phyloP scores from a whole-genome alignment of 2,329 filamentous ascomycete species.

The Fonsecaea erecta region DNA sequence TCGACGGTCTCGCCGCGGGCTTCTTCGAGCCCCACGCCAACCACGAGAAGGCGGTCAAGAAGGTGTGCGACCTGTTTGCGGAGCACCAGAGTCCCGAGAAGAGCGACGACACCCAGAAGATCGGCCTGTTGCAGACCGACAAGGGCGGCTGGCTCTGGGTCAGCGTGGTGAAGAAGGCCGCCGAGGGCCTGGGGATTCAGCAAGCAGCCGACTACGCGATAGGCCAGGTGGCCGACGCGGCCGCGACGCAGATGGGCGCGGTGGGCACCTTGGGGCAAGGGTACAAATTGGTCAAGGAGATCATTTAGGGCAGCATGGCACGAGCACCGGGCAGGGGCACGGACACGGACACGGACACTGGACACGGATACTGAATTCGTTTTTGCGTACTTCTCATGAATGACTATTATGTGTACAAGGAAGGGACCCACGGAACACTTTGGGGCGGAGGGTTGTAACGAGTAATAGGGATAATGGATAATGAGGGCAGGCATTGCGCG shows the following conservation, averaged over 20 bases:
- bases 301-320: constrained; percentile 1
- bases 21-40: constrained; percentile 29
- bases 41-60: constrained; percentile 24
- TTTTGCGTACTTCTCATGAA: no score
- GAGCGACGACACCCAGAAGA: constrained; percentile 30
- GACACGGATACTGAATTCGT: no score
- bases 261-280: constrained; percentile 3
- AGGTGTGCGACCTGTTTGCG: constrained; percentile 23
- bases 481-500: background rate
- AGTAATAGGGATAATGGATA: background rate
- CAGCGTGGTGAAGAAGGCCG: background rate
- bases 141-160: constrained; percentile 31
- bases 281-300: constrained; percentile 14
- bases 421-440: background rate
- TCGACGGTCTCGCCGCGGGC: constrained; percentile 33
- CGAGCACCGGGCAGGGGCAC: no score
- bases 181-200: constrained; percentile 1
- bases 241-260: background rate
- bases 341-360: background rate
- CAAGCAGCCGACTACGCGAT: background rate
- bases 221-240: constrained; percentile 4
- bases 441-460: background rate
- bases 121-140: constrained; percentile 29
- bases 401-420: background rate
- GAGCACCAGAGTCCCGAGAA: constrained; percentile 22